phyloP scores from a whole-genome alignment of 2,329 filamentous ascomycete genomes.

The Calycina herbarum region DNA sequence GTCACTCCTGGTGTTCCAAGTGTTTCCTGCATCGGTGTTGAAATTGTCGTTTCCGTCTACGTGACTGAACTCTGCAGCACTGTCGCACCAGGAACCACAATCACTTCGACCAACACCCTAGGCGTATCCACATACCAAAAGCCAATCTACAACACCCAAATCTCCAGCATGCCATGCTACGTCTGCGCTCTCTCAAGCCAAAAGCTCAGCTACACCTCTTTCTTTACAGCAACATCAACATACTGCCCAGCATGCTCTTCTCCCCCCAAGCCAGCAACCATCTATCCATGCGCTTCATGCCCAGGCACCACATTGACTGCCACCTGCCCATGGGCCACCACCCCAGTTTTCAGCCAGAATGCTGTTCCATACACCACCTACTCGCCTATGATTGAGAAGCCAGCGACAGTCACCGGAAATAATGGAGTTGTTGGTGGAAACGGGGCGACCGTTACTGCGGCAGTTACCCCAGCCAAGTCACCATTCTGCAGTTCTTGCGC shows the following conservation, averaged over 20 bases:
- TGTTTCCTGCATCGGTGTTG: slow-evolving; percentile 35
- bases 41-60: slow-evolving; percentile 37
- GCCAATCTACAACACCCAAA: slow-evolving; percentile 18
- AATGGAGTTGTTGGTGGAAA: not conserved
- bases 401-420: not conserved
- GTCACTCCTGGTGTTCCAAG: slow-evolving; percentile 23
- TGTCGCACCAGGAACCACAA: slow-evolving; percentile 5
- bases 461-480: not conserved
- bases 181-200: slow-evolving; percentile 16
- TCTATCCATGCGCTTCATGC: slow-evolving; percentile 15
- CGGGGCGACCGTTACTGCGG: not conserved
- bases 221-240: slow-evolving; percentile 16
- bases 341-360: slow-evolving; percentile 5
- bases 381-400: slow-evolving; percentile 8
- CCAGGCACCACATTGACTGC: slow-evolving; percentile 11
- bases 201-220: slow-evolving; percentile 9
- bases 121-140: slow-evolving; percentile 14
- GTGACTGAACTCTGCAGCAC: slow-evolving; percentile 35
- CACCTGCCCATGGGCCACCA: slow-evolving; percentile 8
- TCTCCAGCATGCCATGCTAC: slow-evolving; percentile 16
- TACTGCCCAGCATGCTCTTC: slow-evolving; percentile 14
- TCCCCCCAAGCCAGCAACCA: slow-evolving; percentile 11
- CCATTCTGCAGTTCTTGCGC: slow-evolving; percentile 13
- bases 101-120: slow-evolving; percentile 17
- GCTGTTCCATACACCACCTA: slow-evolving; percentile 12